Evolutionary conservation across 2,329 filamentous ascomycete genomes (phyloP).

Genomic region (Fusarium illudens): DNA sequence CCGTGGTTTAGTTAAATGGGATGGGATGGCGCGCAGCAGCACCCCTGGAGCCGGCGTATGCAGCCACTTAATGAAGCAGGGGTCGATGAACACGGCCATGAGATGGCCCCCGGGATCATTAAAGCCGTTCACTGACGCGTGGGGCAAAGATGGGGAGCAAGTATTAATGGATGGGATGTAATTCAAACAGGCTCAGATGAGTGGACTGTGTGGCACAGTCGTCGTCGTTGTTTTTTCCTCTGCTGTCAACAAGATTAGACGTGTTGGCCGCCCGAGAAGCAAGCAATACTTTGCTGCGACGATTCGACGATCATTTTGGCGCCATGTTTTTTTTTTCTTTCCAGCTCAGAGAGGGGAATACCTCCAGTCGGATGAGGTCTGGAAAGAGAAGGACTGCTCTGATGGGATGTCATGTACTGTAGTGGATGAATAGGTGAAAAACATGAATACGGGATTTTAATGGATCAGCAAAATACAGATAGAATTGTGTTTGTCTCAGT

Average conservation of each 20-base stretch:
- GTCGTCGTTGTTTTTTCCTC: not conserved
- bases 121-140: conserved; percentile 36
- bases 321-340: not conserved
- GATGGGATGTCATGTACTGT: not conserved
- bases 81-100: conserved; percentile 37
- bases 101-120: conserved; percentile 37
- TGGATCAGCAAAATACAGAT: conserved; percentile 4
- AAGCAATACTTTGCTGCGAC: conserved; percentile 27
- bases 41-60: conserved; percentile 43
- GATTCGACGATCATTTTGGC: conserved; percentile 9
- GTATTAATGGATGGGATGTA: conserved; percentile 4
- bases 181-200: conserved; percentile 23
- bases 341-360: conserved; percentile 1
- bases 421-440: not conserved
- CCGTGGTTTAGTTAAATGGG: conserved; percentile 38
- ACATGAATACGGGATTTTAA: not conserved
- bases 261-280: conserved; percentile 12
- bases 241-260: conserved; percentile 1
- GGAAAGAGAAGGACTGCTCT: not conserved
- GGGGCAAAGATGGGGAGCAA: conserved; percentile 16
- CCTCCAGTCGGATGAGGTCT: not conserved
- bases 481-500: conserved; percentile 23
- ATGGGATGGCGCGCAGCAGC: conserved; percentile 42
- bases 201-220: not conserved
- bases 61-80: conserved; percentile 46